Evolutionary conservation across 495 filamentous ascomycete genomes (phyloP).

Genomic region (Terfezia claveryi): DNA sequence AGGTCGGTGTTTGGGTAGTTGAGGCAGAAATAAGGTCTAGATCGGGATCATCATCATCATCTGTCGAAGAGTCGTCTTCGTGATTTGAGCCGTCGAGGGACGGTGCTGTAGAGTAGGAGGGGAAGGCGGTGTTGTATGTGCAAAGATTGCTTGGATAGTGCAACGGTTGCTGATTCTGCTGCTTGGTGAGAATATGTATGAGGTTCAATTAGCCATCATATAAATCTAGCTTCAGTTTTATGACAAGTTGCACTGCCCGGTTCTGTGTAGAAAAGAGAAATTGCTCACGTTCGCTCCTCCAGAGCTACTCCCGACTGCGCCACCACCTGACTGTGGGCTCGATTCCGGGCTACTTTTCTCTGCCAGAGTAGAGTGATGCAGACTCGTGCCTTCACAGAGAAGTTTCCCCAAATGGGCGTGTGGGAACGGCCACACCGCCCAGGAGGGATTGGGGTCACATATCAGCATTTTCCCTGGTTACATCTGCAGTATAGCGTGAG

Average conservation of each 20-base stretch:
- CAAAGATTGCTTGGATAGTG: too few species aligned
- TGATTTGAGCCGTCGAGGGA: slow-evolving; percentile 21
- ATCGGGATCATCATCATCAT: slow-evolving; percentile 16
- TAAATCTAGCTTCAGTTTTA: too few species aligned
- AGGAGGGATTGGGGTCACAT: too few species aligned
- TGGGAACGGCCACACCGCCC: too few species aligned
- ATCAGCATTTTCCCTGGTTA: too few species aligned
- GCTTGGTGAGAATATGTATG: too few species aligned
- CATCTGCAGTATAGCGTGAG: too few species aligned
- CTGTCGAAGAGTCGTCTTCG: slow-evolving; percentile 16
- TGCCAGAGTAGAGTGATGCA: slow-evolving; percentile 87
- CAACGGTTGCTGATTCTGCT: too few species aligned
- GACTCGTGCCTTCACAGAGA: slow-evolving; percentile 46
- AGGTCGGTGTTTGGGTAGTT: not conserved
- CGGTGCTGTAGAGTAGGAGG: slow-evolving; percentile 20
- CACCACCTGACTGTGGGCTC: not conserved
- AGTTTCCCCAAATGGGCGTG: too few species aligned
- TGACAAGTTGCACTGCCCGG: too few species aligned
- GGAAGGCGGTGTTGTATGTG: slow-evolving; percentile 21
- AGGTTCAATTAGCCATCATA: too few species aligned
- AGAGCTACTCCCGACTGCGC: slow-evolving; percentile 26
- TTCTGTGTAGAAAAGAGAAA: not conserved
- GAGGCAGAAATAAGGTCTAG: slow-evolving; percentile 1
- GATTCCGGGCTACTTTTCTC: slow-evolving; percentile 83
- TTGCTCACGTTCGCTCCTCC: slow-evolving; percentile 40